Base-by-base conservation (phyloP, 148 eudicot genomes). In the Polygonum maritimum region DNA sequence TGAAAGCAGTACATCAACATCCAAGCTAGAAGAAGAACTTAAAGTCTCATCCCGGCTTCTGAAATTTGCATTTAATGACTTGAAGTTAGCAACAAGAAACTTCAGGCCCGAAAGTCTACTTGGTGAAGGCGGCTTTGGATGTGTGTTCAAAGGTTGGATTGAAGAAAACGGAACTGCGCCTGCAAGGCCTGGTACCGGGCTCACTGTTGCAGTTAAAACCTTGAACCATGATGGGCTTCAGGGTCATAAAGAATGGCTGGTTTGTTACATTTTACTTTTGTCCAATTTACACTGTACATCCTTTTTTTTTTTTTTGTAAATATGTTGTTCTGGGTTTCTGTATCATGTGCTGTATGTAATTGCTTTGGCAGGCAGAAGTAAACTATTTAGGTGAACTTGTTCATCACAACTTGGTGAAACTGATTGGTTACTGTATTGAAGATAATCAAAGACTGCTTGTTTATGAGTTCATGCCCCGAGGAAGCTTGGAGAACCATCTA, bases 181-280 rank as follows among this genome's bases (percentile, higher is more conserved):
- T 31, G 92, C 85, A 15, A 89, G 82, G 80, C 92, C 92, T 47
- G 92, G 92, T 65, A 89, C 92, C 7, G 92, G 92, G 45, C 86
- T 89, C 38, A 89, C 92, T 38, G 92, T 89, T 38, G 92, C 92
- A 47, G 92, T 89, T 62, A 89, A 89, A 81, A 89, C 90, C 26
- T 84, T 89, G 4, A 89, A 89, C 73, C 92, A 87, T 79, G 92
- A 87, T 84, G 90, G 92, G 58, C 87, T 89, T 78, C 92, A 89
- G 87, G 92, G 92, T 77, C 92, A 89, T 79, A 89, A 85, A 89
- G 92, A 89, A 87, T 89, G 92, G 92, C 87, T 89, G 92, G 92
- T 89, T 40, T 57, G 87, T 54, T 39, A 44, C 76, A 67, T 78
- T 65, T 76, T 26, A 26, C 31, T 77, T 79, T 45, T 36, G 71